Conservation (phyloP, 257 asterid genomes). For the Catharanthus roseus region DNA sequence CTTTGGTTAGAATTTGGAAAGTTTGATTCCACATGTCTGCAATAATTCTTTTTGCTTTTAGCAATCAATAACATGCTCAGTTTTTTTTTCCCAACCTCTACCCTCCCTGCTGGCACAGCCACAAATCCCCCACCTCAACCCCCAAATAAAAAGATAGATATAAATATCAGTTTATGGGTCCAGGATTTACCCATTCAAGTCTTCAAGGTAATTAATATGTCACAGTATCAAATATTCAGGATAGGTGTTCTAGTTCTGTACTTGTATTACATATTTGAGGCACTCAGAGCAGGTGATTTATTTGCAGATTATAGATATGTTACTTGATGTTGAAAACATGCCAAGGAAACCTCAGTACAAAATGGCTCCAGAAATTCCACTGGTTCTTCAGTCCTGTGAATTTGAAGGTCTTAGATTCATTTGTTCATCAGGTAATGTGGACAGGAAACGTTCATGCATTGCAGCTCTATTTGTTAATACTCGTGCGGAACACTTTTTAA, state of each 20-base stretch:
- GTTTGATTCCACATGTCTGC: not conserved
- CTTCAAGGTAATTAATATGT: not conserved
- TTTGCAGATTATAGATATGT: slow-evolving; percentile 60
- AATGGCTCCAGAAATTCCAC: slow-evolving; percentile 87
- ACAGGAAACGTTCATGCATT: not conserved
- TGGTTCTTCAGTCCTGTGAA: slow-evolving; percentile 92
- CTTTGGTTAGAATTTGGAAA: not conserved
- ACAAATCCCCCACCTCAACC: not conserved
- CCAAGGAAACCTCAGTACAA: slow-evolving; percentile 87
- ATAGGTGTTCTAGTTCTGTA: slow-evolving; percentile 1
- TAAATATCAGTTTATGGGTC: not conserved
- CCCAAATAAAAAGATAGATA: not conserved
- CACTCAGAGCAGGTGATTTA: slow-evolving; percentile 16
- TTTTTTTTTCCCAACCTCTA: not conserved
- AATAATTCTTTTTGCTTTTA: too few relatives aligned
- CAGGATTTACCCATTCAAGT: not conserved
- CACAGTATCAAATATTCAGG: not conserved
- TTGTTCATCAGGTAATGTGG: slow-evolving; percentile 69
- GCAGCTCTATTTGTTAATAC: not conserved
- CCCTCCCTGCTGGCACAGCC: not conserved
- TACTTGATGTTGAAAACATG: slow-evolving; percentile 60
- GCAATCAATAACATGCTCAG: not conserved
- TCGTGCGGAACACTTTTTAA: not conserved
- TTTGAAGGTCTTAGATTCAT: slow-evolving; percentile 68
- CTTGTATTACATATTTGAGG: not conserved